These are phyloP conservation scores for Tagetes erecta DNA, from an alignment of 129 eudicot species.

Conservation along the genomic window DNA sequence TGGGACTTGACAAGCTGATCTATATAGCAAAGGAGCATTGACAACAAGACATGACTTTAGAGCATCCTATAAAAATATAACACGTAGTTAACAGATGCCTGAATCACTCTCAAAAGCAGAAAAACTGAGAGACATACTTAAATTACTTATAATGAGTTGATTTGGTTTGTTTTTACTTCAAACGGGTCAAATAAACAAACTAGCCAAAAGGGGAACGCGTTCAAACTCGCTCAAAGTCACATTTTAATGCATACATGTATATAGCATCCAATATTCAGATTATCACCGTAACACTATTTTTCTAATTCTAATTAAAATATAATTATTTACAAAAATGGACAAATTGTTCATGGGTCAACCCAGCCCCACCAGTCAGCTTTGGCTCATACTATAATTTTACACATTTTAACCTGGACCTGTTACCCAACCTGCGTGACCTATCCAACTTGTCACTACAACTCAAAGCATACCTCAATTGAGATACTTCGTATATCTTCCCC, in stretches of 20 bases:
- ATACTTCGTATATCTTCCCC: constrained; percentile 78
- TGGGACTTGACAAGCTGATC: constrained; percentile 84
- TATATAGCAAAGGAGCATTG: constrained; percentile 92
- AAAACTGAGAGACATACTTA: constrained; percentile 9
- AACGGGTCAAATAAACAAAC: neutral
- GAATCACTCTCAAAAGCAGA: neutral
- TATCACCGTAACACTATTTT: neutral
- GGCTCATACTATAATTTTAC: neutral
- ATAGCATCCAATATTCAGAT: neutral
- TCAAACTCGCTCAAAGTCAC: neutral
- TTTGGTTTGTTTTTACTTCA: neutral
- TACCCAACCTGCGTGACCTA: neutral
- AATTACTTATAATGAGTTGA: neutral
- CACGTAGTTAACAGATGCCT: neutral
- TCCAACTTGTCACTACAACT: neutral
- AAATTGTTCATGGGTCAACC: neutral
- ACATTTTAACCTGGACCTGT: neutral
- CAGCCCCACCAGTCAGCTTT: neutral
- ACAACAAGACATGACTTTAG: constrained; percentile 84
- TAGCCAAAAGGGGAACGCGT: neutral
- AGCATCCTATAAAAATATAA: constrained; percentile 61
- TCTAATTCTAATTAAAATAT: neutral
- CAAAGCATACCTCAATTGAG: constrained; percentile 60
- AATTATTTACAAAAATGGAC: neutral
- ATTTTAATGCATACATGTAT: neutral